Conservation (phyloP, 2,329 filamentous ascomycete genomes). For the Diaporthe capsici region DNA sequence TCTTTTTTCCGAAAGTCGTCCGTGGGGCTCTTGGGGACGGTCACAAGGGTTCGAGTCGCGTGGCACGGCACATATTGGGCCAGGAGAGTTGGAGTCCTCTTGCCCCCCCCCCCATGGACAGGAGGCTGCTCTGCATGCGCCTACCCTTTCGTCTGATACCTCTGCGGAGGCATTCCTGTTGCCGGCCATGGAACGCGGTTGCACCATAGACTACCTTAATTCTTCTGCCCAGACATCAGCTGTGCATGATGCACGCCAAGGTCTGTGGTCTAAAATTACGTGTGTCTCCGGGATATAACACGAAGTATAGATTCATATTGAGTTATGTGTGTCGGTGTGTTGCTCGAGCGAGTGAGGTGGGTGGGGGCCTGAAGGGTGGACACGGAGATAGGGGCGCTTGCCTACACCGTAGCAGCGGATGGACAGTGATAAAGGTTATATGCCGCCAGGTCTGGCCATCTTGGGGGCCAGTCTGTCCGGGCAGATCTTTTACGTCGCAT, state of each 20-base stretch:
- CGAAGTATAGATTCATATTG: slow-evolving; percentile 1
- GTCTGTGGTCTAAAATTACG: not conserved
- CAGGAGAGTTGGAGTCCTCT: not conserved
- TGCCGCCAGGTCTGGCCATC: not conserved
- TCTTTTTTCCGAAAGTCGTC: not conserved
- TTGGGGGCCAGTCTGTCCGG: not conserved
- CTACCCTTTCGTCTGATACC: not conserved
- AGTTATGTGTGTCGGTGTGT: slow-evolving; percentile 22
- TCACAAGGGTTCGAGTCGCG: not conserved
- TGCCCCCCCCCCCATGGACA: too few relatives aligned
- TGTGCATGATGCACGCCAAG: slow-evolving; percentile 14
- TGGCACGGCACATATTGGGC: not conserved
- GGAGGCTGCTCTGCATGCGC: not conserved
- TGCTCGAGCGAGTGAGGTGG: slow-evolving; percentile 6
- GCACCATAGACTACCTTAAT: not conserved
- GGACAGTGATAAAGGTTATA: not conserved
- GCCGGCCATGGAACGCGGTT: slow-evolving; percentile 24
- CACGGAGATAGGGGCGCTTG: not conserved
- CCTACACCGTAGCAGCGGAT: not conserved
- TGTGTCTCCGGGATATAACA: not conserved
- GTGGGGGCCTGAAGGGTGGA: not conserved
- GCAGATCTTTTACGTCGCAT: slow-evolving; percentile 2
- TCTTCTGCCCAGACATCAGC: slow-evolving; percentile 14
- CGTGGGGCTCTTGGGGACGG: not conserved
- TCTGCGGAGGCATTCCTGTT: not conserved